Evolutionary conservation across 345 rosid genomes (phyloP).

Genomic region (Lumnitzera racemosa): DNA sequence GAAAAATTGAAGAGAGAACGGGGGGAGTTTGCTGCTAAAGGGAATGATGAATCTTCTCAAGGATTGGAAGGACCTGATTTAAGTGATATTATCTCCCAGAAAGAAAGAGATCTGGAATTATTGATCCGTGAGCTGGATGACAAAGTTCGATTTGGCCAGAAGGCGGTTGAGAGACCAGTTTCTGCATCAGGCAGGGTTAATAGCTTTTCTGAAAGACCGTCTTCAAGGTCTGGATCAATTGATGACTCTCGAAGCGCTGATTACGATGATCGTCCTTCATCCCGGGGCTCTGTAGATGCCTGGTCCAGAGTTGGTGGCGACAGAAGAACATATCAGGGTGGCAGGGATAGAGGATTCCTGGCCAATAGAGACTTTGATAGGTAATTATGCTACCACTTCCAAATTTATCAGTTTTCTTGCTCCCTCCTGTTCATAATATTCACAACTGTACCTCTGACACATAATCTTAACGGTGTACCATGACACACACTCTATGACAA

Average conservation of each 20-base stretch:
- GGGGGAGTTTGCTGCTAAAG: slow-evolving; percentile 26
- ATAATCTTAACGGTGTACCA: too few species aligned
- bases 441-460: too few species aligned
- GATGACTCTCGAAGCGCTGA: slow-evolving; percentile 65
- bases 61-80: slow-evolving; percentile 25
- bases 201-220: slow-evolving; percentile 63
- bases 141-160: slow-evolving; percentile 74
- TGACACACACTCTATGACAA: too few species aligned
- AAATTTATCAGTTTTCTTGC: not conserved
- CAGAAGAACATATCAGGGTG: slow-evolving; percentile 69
- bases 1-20: slow-evolving; percentile 42
- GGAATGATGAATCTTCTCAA: slow-evolving; percentile 27
- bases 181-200: slow-evolving; percentile 64
- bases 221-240: slow-evolving; percentile 71
- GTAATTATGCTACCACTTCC: slow-evolving; percentile 23
- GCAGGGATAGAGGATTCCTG: slow-evolving; percentile 77
- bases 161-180: slow-evolving; percentile 67
- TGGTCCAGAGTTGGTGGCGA: slow-evolving; percentile 70
- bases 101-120: slow-evolving; percentile 62
- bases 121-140: slow-evolving; percentile 63
- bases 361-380: slow-evolving; percentile 63
- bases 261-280: slow-evolving; percentile 66
- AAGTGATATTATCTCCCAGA: slow-evolving; percentile 34
- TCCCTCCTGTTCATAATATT: too few species aligned
- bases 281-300: slow-evolving; percentile 61